A percentile compares a stretch with the other conserved stretches of the same genome.
Conservation (phyloP, 169 alveolate genomes). For the Plasmodium cynomolgi region DNA sequence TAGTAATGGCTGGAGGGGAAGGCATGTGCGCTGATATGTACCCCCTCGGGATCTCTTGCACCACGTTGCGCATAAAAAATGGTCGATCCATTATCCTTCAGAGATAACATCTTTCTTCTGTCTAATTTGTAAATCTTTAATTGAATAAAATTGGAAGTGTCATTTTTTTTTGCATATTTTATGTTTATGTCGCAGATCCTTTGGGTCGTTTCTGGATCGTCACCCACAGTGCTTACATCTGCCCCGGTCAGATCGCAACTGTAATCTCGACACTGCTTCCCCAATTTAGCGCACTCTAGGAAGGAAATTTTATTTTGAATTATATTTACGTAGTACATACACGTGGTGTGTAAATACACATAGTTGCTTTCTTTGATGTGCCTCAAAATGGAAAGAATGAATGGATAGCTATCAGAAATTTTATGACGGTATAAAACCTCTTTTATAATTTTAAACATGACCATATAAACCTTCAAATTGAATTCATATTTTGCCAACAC, state of each 20-base stretch:
- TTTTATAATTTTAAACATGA: conserved; percentile 26
- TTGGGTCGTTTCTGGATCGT: neutral
- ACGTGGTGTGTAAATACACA: conserved; percentile 10
- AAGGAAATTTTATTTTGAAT: conserved; percentile 34
- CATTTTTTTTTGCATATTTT: neutral
- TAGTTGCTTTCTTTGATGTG: neutral
- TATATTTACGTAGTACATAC: conserved; percentile 20
- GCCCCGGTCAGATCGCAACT: neutral
- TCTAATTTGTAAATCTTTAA: conserved; percentile 19
- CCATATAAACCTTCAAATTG: conserved; percentile 34
- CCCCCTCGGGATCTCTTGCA: neutral
- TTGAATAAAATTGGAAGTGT: neutral
- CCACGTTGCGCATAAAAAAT: conserved; percentile 44
- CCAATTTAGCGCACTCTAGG: neutral
- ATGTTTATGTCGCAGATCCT: neutral
- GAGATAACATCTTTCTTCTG: conserved; percentile 18
- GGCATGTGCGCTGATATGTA: neutral
- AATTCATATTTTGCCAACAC: conserved; percentile 48
- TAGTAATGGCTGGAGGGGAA: conserved; percentile 25
- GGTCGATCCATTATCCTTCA: conserved; percentile 48
- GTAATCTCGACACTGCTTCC: neutral
- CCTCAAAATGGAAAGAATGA: conserved; percentile 29
- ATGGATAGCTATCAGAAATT: conserved; percentile 6
- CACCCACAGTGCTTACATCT: neutral
- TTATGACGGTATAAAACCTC: conserved; percentile 11